Base-by-base conservation (phyloP, 768 basidiomycete species). In the Botryobasidium botryosum region DNA sequence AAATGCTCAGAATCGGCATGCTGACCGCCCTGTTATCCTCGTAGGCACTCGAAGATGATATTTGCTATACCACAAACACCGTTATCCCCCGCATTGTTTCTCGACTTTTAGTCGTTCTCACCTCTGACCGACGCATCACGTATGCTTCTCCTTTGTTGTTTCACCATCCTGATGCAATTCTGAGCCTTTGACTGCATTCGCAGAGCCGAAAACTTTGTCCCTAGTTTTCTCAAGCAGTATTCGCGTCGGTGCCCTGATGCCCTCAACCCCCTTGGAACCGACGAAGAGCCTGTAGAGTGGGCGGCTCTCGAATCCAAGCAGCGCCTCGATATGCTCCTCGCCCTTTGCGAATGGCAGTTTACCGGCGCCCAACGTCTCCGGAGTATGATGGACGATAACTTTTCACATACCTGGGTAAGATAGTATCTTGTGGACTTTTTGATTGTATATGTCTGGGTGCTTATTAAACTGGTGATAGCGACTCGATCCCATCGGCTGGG, bases 271-370 rank as follows among this genome's bases (percentile, higher is more conserved):
- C 40, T 50, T 18, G 49, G 49, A 18, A 21, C 50, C 25, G 49
- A 50, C 15, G 49, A 50, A 15, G 49, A 50, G 37, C 49, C 47
- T n/a, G 39, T 50, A 24, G 47, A 26, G 25, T 50, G 49, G 49
- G 25, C 33, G 12, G 29, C 32, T 28, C 35, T 50, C 26, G 36
- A 51, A 17, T 42, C 44, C 5, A 29, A 40, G 27, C 12, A 37
- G 21, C 49, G 49, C 18, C 26, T 50, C 15, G 49, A 50, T 20
- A 23, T 50, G 15, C 21, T 50, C 2, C 29, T 36, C 23, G 7
- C 17, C 7, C 36, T 50, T 24, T 50, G 31, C 15, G 49, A 50
- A 43, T 50, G 49, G 49, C 49, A 51, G 21, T 50, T 50, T 31
- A 13, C 27, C 13, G 45, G 45, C 26, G 35, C 47, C 17, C 40